Evolutionary conservation across 371 early-diverging fungal genomes (phyloP).

Genomic region (Funneliformis caledonium): DNA sequence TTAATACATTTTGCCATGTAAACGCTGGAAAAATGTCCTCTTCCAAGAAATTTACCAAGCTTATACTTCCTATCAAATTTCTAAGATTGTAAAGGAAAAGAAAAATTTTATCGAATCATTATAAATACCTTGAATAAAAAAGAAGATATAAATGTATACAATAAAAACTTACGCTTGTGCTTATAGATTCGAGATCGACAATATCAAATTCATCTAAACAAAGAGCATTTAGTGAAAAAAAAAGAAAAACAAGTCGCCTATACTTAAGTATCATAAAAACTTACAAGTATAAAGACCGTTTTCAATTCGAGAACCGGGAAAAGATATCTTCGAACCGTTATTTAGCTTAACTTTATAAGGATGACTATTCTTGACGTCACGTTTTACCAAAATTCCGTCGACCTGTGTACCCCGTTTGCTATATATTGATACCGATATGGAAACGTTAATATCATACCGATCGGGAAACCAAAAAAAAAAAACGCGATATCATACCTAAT

Average conservation of each 20-base stretch:
- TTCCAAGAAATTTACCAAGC: neutral
- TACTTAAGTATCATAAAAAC: neutral
- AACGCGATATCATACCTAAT: neutral
- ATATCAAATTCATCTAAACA: neutral
- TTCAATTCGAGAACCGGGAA: neutral
- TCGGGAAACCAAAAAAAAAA: neutral
- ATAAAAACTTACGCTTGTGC: neutral
- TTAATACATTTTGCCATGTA: neutral
- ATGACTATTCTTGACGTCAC: neutral
- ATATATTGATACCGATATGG: neutral
- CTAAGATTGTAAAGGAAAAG: neutral
- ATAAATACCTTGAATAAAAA: neutral
- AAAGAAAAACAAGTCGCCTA: too few species aligned
- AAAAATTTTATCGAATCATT: too few species aligned
- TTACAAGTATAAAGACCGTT: neutral
- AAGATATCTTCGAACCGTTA: neutral
- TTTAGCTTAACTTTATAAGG: neutral
- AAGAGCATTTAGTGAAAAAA: too few species aligned
- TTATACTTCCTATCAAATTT: neutral
- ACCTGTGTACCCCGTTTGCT: neutral
- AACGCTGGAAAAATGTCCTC: neutral
- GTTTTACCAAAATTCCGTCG: neutral
- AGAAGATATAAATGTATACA: too few species aligned
- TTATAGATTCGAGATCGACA: neutral
- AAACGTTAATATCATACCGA: neutral